Base-by-base conservation (phyloP, 2,329 filamentous ascomycete genomes). In the Lasiodiplodia theobromae region DNA sequence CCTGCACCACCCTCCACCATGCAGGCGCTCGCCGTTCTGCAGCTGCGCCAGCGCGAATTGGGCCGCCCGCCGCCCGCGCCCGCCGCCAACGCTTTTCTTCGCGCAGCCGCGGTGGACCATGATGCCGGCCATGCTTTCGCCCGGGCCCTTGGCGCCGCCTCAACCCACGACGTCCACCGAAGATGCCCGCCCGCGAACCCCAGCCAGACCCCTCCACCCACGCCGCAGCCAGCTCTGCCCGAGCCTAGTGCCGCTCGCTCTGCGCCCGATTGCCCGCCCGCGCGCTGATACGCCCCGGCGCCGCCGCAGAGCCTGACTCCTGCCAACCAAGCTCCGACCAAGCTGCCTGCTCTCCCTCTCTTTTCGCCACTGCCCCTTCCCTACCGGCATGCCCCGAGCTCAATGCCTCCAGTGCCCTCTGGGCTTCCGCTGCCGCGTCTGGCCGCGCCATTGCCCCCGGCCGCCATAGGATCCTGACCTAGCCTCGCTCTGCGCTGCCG, bases 1-100 rank as follows among this genome's bases (percentile, higher is more conserved):
- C 65, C 65, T 57, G 56, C 51, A 56, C 51, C 63, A 56, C 51
- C 63, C 63, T 66, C 63, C 63, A 66, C 63, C 63, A 66, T 56
- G 65, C 52, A 64, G 51, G 58, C 58, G 47, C 40, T 62, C 58
- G 58, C 58, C 58, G 58, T 23, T 37, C 28, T 64, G 60, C 60
- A 64, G 60, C 60, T 64, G 60, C 60, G 60, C 60, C 60, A 51
- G 60, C 60, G 60, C 60, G 28, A 34, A 37, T 47, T 52, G 60
- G 60, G 60, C 44, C 60, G 60, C 60, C 31, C 34, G n/a, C 54
- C 54, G 54, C 54, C 52, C 52, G 49, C 49, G 49, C 21, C 16
- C 57, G 7, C 47, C 25, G 37, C 37, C 56, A 44, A 60, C 60
- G 60, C 60, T 64, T 64, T 64, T 64, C 60, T 64, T 64, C 60